Base-by-base conservation (phyloP, 2,329 filamentous ascomycete species). In the Fusarium kyushuense region DNA sequence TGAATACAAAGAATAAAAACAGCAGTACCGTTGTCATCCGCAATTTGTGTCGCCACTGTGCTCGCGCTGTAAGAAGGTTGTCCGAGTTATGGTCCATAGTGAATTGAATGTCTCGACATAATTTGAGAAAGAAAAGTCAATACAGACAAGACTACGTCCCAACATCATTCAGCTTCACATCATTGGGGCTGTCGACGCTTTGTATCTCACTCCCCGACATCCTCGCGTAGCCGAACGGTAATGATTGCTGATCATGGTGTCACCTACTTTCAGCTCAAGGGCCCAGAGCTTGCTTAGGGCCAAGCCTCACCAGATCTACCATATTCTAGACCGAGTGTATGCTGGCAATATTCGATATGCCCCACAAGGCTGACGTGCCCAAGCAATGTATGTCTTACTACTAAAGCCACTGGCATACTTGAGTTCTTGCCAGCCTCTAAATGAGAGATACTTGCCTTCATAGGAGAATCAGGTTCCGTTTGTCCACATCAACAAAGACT, bases 1-100 rank as follows among this genome's bases (percentile, higher is more conserved):
- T 2, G 1, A 29, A 2, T 0, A 5, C 16, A 2, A 54, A 2
- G 0, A 54, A 7, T 2, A 41, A 11, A 0, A 14, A 10, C 14
- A 54, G 16, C 12, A 16, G 17, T 4, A n/a, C 16, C 10, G 3
- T 16, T 16, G 6, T 7, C 23, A 3, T 17, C 23, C 1, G 40
- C 16, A 2, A 23, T 10, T 27, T 27, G 14, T 27, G 16, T 2
- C 3, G 9, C 3, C 9, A 5, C 14, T 17, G 40, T 16, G 5
- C 23, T 17, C 1, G 14, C 16, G 40, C 7, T 9, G 7, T 6
- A 40, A 21, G 11, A 40, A n/a, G n/a, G 16, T 8, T 8, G 10
- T 6, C 14, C 3, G 5, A 21, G 12, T 21, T 8, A 13, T 11
- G 36, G 4, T 12, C 6, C n/a, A 40, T 40, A 3, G 19, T 21